Evolutionary conservation across 345 rosid species (phyloP).

Genomic region (Populus deltoides): DNA sequence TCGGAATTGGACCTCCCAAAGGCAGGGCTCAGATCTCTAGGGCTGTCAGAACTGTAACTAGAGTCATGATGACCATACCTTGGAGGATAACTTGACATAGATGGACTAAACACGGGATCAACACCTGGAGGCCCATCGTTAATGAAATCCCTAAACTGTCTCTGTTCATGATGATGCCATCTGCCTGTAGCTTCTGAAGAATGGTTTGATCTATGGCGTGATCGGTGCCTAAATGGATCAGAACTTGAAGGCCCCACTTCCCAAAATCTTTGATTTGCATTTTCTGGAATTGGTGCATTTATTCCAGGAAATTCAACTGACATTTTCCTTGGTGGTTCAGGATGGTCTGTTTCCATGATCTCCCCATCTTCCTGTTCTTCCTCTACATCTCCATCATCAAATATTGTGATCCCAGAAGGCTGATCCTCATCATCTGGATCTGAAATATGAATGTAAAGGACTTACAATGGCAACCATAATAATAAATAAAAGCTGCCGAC

Average conservation of each 20-base stretch:
- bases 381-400: slow-evolving; percentile 47
- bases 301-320: slow-evolving; percentile 73
- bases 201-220: slow-evolving; percentile 28
- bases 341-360: slow-evolving; percentile 35
- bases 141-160: slow-evolving; percentile 37
- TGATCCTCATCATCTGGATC: slow-evolving; percentile 57
- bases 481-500: slow-evolving; percentile 2
- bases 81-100: slow-evolving; percentile 57
- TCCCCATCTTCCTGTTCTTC: slow-evolving; percentile 72
- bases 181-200: slow-evolving; percentile 38
- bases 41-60: slow-evolving; percentile 22
- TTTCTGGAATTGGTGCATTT: slow-evolving; percentile 77
- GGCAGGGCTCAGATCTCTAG: slow-evolving; percentile 32
- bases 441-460: slow-evolving; percentile 24
- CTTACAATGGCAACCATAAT: background rate
- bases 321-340: slow-evolving; percentile 49
- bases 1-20: slow-evolving; percentile 37
- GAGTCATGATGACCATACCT: slow-evolving; percentile 46
- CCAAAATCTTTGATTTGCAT: slow-evolving; percentile 71
- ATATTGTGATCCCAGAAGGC: slow-evolving; percentile 78
- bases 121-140: slow-evolving; percentile 58
- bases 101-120: slow-evolving; percentile 36
- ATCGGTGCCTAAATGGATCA: slow-evolving; percentile 35
- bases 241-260: slow-evolving; percentile 39
- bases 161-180: slow-evolving; percentile 38